Conservation (phyloP, 805 yeast genomes). For the Yarrowia sp. region DNA sequence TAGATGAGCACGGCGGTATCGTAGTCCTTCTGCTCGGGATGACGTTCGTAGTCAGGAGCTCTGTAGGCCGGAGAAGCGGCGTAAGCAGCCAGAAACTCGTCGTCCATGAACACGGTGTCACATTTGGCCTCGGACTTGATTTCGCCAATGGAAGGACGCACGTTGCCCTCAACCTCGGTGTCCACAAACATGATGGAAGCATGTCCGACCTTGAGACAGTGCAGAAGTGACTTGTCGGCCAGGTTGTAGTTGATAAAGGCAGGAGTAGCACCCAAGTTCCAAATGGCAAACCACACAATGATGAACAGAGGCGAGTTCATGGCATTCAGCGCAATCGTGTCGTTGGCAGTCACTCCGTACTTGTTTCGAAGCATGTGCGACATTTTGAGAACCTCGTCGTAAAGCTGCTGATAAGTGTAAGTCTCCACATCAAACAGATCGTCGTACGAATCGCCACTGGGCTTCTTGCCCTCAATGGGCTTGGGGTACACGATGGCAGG, state of each 20-base stretch:
- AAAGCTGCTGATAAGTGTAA: conserved; percentile 66
- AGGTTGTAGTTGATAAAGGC: conserved; percentile 83
- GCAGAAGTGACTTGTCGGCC: conserved; percentile 67
- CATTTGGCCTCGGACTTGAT: conserved; percentile 35
- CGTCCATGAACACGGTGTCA: conserved; percentile 40
- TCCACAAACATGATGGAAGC: conserved; percentile 68
- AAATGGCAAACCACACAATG: conserved; percentile 75
- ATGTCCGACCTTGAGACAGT: conserved; percentile 70
- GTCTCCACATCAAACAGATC: conserved; percentile 60
- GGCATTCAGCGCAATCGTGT: conserved; percentile 69
- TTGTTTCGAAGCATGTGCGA: conserved; percentile 61
- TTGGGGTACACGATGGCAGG: conserved; percentile 64
- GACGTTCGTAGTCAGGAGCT: conserved; percentile 53
- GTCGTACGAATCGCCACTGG: conserved; percentile 42
- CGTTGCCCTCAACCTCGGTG: conserved; percentile 56
- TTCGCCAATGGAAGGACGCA: conserved; percentile 48
- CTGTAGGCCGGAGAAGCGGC: conserved; percentile 44
- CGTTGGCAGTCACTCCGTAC: conserved; percentile 61
- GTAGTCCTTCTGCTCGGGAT: conserved; percentile 54
- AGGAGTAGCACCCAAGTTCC: conserved; percentile 90
- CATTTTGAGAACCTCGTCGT: conserved; percentile 60
- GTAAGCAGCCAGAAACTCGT: conserved; percentile 43
- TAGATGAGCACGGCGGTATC: conserved; percentile 71
- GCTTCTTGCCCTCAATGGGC: conserved; percentile 32
- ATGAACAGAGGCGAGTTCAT: conserved; percentile 82